Evolutionary conservation across 2,329 filamentous ascomycete genomes (phyloP), one percentile per base, ranked within the genome.

Genomic region (Ceratocystis variospora): DNA sequence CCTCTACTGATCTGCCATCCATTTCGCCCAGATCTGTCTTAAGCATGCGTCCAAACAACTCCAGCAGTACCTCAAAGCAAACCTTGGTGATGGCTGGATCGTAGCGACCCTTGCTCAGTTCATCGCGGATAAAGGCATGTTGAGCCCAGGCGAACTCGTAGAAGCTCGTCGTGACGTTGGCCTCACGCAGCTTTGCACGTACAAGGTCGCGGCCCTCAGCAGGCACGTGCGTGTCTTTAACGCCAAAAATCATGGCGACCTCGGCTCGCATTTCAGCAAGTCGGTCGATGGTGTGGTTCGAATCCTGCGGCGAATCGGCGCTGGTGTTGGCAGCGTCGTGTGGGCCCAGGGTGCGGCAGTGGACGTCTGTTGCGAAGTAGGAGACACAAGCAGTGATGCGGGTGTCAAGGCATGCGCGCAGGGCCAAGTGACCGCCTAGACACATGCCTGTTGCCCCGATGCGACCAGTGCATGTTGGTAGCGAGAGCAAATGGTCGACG

Each of bases 71-170:
- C 79, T 96, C 89, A 73, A 96, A 96, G 77, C 92, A 96, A 45
- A 93, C 83, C 73, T 91, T 93, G 3, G 86, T 85, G 67, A 96
- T 81, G 22, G 89, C 90, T 0, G 92, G 89, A 74, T 96, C 92
- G 73, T 96, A 96, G 31, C 92, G 82, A n/a, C 91, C 92, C 77
- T 96, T 96, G 75, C 88, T 91, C 68, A 94, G 79, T 78, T 96
- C 92, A 72, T 96, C 92, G 19, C 92, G 82, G 74, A 96, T 95
- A 73, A 96, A 96, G 4, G 92, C 92, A 78, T 96, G 92, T 76
- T 96, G 92, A 2, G 92, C 91, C 85, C 90, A 93, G n/a, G 90
- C 89, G 70, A 89, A 85, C 77, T 96, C 92, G 76, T 94, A 90
- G 74, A 90, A 96, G 73, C 84, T 87, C 72, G 93, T 92, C 8